Percentiles rank a stretch among this genome's conserved stretches.
These are phyloP conservation scores for Colletotrichum sp. DNA, from an alignment of 2,329 filamentous ascomycete genomes.

Conservation along the genomic window DNA sequence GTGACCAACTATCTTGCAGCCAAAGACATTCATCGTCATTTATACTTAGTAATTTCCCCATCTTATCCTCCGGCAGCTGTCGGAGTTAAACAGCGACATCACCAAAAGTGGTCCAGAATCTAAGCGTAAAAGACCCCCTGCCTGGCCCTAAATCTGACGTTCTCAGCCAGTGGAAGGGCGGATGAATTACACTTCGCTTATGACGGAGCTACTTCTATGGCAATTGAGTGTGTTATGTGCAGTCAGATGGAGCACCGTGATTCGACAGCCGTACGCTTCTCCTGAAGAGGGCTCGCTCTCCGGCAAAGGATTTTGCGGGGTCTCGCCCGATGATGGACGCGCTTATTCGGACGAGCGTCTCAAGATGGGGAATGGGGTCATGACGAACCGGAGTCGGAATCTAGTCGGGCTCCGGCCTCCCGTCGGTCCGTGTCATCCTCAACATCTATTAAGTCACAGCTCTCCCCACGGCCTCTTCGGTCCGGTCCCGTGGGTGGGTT, in stretches of 20 bases:
- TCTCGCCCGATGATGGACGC: not conserved
- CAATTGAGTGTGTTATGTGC: not conserved
- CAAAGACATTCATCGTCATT: not conserved
- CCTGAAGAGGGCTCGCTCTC: not conserved
- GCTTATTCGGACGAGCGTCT: not conserved
- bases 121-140: not conserved
- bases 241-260: not conserved
- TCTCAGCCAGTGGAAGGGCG: not conserved
- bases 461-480: not conserved
- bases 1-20: fast-evolving
- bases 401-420: not conserved
- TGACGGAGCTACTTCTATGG: not conserved
- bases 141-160: not conserved
- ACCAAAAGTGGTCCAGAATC: not conserved
- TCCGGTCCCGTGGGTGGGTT: not conserved
- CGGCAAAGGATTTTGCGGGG: not conserved
- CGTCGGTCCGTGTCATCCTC: not conserved
- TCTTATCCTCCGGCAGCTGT: not conserved
- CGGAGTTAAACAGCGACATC: not conserved
- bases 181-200: not conserved
- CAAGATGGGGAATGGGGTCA: not conserved
- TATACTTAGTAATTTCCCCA: not conserved
- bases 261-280: not conserved
- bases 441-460: not conserved
- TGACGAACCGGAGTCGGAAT: not conserved